A percentile compares a stretch with the other conserved stretches of the same genome.
Evolutionary conservation across 345 rosid species (phyloP).

Genomic region (Camelina sativa): DNA sequence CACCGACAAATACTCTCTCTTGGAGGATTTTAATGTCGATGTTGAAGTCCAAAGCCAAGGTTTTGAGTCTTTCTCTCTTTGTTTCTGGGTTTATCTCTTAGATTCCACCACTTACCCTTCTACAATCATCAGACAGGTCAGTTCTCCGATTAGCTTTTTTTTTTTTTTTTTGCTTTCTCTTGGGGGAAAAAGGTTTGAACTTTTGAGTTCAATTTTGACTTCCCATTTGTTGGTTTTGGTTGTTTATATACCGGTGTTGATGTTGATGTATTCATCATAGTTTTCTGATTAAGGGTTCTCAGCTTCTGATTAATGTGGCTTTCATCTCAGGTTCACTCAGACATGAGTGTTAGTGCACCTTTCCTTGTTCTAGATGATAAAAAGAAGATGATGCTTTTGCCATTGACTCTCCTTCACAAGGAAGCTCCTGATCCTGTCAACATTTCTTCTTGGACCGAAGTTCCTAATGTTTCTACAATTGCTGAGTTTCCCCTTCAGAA

Average conservation of each 20-base stretch:
- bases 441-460: conserved; percentile 48
- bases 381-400: conserved; percentile 63
- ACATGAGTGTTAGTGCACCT: conserved; percentile 55
- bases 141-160: neutral
- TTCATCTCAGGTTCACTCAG: conserved; percentile 54
- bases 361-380: conserved; percentile 67
- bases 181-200: conserved; percentile 13
- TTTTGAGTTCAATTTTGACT: conserved; percentile 19
- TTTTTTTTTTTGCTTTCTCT: neutral
- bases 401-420: conserved; percentile 49
- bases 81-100: conserved; percentile 75
- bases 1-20: conserved; percentile 49
- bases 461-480: conserved; percentile 49
- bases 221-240: neutral
- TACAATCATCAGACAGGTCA: conserved; percentile 64
- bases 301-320: conserved; percentile 19
- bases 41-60: conserved; percentile 48
- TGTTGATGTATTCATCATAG: neutral
- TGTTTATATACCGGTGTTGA: conserved; percentile 2
- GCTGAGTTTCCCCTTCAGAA: conserved; percentile 58
- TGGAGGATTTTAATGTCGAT: conserved; percentile 56
- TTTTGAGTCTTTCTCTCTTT: conserved; percentile 53
- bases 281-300: neutral
- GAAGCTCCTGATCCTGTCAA: conserved; percentile 54
- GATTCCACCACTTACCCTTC: conserved; percentile 56